A percentile compares a stretch with the other conserved stretches of the same genome.
Evolutionary conservation across 2,329 filamentous ascomycete species (phyloP).

Genomic region (Pyrenochaeta sp.): DNA sequence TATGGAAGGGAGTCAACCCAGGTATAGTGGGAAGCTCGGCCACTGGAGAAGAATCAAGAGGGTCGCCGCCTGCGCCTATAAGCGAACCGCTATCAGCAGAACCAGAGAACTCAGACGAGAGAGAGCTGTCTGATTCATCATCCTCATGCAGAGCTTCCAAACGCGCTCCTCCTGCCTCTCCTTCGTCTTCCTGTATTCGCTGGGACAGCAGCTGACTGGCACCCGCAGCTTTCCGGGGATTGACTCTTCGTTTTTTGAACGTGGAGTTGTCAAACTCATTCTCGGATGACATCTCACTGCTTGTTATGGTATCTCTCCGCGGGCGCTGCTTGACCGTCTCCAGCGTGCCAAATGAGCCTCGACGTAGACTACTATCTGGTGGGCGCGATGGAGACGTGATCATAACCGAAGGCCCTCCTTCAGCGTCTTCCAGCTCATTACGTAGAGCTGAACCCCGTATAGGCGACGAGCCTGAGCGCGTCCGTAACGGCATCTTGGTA

Average conservation of each 20-base stretch:
- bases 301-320: conserved; percentile 78
- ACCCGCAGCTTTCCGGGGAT: conserved; percentile 66
- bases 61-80: conserved; percentile 69
- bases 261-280: conserved; percentile 76
- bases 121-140: conserved; percentile 50
- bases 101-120: conserved; percentile 52
- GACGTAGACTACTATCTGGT: conserved; percentile 46
- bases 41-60: conserved; percentile 63
- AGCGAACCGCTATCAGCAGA: conserved; percentile 72
- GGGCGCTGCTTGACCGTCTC: conserved; percentile 75
- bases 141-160: conserved; percentile 53
- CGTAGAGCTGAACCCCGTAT: conserved; percentile 62
- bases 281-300: conserved; percentile 83
- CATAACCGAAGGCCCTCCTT: conserved; percentile 62
- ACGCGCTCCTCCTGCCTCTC: conserved; percentile 38
- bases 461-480: conserved; percentile 87
- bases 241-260: conserved; percentile 70
- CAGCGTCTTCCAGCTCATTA: conserved; percentile 61
- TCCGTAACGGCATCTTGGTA: conserved; percentile 90
- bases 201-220: conserved; percentile 61
- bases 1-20: conserved; percentile 52
- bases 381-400: conserved; percentile 64
- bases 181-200: conserved; percentile 61
- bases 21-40: conserved; percentile 55
- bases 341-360: conserved; percentile 75